A percentile compares a stretch with the other conserved stretches of the same genome.
phyloP scores from a whole-genome alignment of 257 asterid genomes.

The Salvia miltiorrhiza region DNA sequence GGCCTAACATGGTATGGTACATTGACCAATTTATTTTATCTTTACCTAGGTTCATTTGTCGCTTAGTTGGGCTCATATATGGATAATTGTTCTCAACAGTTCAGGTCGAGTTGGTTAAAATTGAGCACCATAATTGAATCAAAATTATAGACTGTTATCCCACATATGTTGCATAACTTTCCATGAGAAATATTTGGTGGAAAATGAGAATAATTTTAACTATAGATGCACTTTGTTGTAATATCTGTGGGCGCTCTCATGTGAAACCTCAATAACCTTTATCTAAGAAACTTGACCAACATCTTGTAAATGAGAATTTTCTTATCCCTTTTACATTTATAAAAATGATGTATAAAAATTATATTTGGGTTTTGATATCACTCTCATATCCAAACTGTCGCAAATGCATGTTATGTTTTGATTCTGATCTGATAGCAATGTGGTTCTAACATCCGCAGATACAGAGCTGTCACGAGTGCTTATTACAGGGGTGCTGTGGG shows the following conservation, averaged over 20 bases:
- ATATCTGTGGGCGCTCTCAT: neutral
- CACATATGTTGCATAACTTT: neutral
- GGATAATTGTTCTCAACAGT: too few relatives aligned
- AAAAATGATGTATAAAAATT: neutral
- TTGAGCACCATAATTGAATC: neutral
- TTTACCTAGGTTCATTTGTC: neutral
- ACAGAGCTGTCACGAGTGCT: conserved; percentile 83
- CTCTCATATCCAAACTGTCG: neutral
- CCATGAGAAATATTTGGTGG: neutral
- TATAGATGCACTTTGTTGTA: neutral
- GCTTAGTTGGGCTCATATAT: neutral
- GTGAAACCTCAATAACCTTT: neutral
- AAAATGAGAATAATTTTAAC: neutral
- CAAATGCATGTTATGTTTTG: neutral
- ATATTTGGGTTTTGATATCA: neutral
- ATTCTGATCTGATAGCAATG: neutral
- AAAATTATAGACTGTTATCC: neutral
- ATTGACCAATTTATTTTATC: neutral
- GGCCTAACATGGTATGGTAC: neutral
- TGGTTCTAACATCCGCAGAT: conserved; percentile 38
- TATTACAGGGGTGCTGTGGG: conserved; percentile 82
- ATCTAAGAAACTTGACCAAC: neutral
- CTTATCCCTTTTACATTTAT: neutral
- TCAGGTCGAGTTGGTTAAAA: neutral
- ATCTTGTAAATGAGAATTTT: neutral